Evolutionary conservation across 2,329 filamentous ascomycete species (phyloP).

Genomic region (Neopestalotiopsis clavispora): DNA sequence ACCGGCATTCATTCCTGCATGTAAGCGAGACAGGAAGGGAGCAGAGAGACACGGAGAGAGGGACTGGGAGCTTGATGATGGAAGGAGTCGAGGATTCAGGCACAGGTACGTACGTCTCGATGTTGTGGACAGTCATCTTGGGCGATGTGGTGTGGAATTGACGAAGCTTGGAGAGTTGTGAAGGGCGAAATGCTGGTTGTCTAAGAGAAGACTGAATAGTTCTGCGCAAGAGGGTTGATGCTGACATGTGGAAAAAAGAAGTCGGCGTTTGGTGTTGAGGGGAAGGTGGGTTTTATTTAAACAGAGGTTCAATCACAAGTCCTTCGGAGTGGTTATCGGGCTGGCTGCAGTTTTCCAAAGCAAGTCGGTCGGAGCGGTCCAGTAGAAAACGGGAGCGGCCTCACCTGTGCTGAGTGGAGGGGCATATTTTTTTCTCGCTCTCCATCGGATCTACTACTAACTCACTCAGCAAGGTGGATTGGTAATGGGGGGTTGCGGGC

Average conservation of each 20-base stretch:
- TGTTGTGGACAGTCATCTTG: conserved; percentile 49
- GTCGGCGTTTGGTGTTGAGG: conserved; percentile 15
- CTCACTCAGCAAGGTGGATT: conserved; percentile 4
- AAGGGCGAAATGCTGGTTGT: conserved; percentile 7
- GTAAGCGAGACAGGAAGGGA: not conserved
- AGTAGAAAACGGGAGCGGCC: not conserved
- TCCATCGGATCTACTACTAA: not conserved
- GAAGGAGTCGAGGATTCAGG: conserved; percentile 8
- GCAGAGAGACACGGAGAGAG: not conserved
- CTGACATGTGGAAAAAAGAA: conserved; percentile 15
- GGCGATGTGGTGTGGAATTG: conserved; percentile 44
- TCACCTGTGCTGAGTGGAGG: not conserved
- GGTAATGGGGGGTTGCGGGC: conserved; percentile 2
- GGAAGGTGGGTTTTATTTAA: conserved; percentile 18
- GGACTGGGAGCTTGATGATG: not conserved
- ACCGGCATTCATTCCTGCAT: not conserved
- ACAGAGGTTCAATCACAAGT: not conserved
- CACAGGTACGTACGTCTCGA: conserved; percentile 37
- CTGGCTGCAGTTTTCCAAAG: conserved; percentile 3
- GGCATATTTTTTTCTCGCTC: not conserved
- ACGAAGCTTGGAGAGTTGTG: conserved; percentile 21
- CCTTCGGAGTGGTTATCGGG: conserved; percentile 10
- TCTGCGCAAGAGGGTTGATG: conserved; percentile 16
- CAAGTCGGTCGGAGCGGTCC: not conserved
- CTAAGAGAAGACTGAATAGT: conserved; percentile 12